Conservation (phyloP, 108 stramenopile genomes). For the Cyclotella choctawhatcheeana region DNA sequence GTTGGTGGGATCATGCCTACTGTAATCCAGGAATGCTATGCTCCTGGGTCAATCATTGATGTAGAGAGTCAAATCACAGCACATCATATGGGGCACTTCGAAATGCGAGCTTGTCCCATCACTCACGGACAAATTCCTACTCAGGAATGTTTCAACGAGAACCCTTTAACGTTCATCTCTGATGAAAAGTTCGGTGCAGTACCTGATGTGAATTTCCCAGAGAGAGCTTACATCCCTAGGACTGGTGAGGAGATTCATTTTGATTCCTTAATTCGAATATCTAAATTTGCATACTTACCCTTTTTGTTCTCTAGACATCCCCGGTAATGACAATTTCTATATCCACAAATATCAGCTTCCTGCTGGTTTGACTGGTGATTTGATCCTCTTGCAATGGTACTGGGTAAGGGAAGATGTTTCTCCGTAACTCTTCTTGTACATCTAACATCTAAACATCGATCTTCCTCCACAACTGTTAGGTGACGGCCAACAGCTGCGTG, state of each 20-base stretch:
- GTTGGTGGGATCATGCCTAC: conserved; percentile 48
- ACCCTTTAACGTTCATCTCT: conserved; percentile 55
- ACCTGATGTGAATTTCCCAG: conserved; percentile 45
- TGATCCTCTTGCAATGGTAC: conserved; percentile 73
- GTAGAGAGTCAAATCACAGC: conserved; percentile 52
- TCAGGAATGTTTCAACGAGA: conserved; percentile 58
- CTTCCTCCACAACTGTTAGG: no score
- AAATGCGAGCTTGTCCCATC: conserved; percentile 54
- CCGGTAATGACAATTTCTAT: conserved; percentile 21
- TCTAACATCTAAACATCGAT: no score
- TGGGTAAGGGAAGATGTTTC: no score
- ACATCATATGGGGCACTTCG: conserved; percentile 73
- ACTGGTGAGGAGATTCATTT: conserved; percentile 17
- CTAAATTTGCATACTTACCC: neutral
- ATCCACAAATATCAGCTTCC: conserved; percentile 28
- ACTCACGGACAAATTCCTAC: conserved; percentile 48
- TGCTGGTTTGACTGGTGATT: conserved; percentile 29
- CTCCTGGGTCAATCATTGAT: conserved; percentile 47
- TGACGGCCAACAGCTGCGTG: conserved; percentile 64
- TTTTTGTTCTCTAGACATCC: neutral
- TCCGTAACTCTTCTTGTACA: no score
- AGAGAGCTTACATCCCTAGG: conserved; percentile 61
- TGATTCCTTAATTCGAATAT: neutral
- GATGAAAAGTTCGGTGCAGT: conserved; percentile 57
- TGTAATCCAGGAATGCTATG: conserved; percentile 47